phyloP scores from a whole-genome alignment of 192 early-diverging fungal species.

The Geosiphon pyriformis region DNA sequence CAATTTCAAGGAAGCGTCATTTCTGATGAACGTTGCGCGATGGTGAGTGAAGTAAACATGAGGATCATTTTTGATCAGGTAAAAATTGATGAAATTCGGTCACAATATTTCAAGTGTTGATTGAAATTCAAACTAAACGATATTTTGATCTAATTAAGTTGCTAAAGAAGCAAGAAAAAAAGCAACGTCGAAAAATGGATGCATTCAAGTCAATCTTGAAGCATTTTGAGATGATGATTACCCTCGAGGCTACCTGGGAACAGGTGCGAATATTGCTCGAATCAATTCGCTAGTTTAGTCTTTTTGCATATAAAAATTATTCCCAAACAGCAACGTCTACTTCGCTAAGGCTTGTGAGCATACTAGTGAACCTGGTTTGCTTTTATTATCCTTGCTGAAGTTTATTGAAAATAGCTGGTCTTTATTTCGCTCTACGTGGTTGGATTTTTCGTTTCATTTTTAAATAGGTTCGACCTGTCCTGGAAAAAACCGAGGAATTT shows the following conservation, averaged over 20 bases:
- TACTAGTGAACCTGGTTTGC: not conserved
- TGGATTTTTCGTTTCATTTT: constrained; percentile 15
- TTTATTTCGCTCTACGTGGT: not conserved
- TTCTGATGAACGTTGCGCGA: constrained; percentile 28
- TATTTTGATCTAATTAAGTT: no score
- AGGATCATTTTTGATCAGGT: constrained; percentile 49
- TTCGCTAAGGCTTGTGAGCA: no score
- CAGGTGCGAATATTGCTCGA: constrained; percentile 37
- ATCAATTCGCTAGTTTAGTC: no score
- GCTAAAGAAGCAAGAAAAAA: constrained; percentile 54
- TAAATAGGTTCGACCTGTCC: constrained; percentile 30
- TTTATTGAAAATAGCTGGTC: no score
- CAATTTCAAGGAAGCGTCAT: constrained; percentile 29
- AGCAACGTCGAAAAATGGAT: constrained; percentile 68
- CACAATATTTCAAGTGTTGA: not conserved
- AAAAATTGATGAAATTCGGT: constrained; percentile 11
- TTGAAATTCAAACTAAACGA: no score
- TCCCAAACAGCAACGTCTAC: no score
- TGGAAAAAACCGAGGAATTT: constrained; percentile 57
- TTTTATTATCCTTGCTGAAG: constrained; percentile 4
- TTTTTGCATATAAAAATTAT: no score
- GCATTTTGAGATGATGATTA: constrained; percentile 55
- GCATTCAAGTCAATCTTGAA: constrained; percentile 71
- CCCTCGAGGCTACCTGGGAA: constrained; percentile 63
- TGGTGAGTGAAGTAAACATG: constrained; percentile 32